phyloP scores from a whole-genome alignment of 371 early-diverging fungal species.

The Apophysomyces ossiformis region DNA sequence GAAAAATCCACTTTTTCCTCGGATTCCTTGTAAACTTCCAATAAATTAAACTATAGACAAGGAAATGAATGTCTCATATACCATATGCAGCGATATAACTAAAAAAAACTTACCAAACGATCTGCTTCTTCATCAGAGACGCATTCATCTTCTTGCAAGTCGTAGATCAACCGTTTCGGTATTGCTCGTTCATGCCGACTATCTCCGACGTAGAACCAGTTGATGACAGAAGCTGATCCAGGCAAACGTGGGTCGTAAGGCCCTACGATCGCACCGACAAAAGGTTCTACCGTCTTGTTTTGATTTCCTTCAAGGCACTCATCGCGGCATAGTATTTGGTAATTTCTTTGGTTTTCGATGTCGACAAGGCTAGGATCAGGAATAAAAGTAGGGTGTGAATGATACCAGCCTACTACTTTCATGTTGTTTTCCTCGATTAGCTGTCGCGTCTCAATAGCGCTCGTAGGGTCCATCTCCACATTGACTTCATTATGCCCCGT shows the following conservation, averaged over 20 bases:
- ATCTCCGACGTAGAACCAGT: conserved; percentile 78
- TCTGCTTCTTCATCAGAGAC: conserved; percentile 55
- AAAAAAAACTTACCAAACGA: conserved; percentile 50
- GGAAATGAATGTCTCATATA: conserved; percentile 2
- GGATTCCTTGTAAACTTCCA: conserved; percentile 60
- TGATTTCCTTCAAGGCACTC: conserved; percentile 18
- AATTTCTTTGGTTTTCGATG: conserved; percentile 82
- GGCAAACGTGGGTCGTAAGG: conserved; percentile 87
- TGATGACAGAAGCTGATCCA: conserved; percentile 76
- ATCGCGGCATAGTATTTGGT: conserved; percentile 73
- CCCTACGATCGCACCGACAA: conserved; percentile 91
- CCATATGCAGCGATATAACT: neutral
- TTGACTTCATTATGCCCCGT: conserved; percentile 78
- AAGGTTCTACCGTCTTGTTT: conserved; percentile 62
- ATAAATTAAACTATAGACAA: conserved; percentile 51
- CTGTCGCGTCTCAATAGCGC: conserved; percentile 76
- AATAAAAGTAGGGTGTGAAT: conserved; percentile 48
- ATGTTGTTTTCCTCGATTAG: conserved; percentile 72
- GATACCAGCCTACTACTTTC: conserved; percentile 83
- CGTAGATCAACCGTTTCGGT: conserved; percentile 71
- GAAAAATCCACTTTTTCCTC: conserved; percentile 64
- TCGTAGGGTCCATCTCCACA: conserved; percentile 90
- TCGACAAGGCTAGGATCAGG: conserved; percentile 55
- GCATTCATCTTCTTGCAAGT: conserved; percentile 53
- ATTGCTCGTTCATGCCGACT: conserved; percentile 48